A percentile compares a stretch with the other conserved stretches of the same genome.
Conservation (phyloP, 2,329 filamentous ascomycete species). For the Colletotrichum somersetense region DNA sequence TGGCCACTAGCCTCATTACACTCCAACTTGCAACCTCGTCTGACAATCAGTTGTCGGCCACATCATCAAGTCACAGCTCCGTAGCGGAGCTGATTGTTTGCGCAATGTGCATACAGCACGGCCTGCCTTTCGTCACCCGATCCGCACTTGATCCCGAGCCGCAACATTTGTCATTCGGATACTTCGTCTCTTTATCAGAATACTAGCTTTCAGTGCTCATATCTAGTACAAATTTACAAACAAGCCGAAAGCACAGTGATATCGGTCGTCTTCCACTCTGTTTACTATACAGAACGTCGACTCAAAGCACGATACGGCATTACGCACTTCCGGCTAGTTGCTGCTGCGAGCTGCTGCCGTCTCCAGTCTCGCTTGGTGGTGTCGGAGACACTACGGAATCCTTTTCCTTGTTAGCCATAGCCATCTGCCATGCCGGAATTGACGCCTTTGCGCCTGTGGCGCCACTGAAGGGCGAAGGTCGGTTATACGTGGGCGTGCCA, state of each 20-base stretch:
- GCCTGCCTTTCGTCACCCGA: neutral
- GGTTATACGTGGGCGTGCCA: conserved; percentile 47
- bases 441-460: conserved; percentile 70
- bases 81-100: neutral
- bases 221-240: neutral
- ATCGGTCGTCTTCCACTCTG: neutral
- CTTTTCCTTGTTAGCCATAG: conserved; percentile 71
- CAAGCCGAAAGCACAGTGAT: conserved; percentile 10
- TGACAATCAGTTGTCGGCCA: neutral
- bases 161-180: conserved; percentile 6
- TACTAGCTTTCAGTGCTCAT: conserved; percentile 2
- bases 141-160: neutral
- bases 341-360: conserved; percentile 42
- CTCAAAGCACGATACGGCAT: neutral
- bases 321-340: conserved; percentile 24
- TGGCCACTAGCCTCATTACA: conserved; percentile 20
- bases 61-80: neutral
- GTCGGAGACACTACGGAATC: conserved; percentile 45
- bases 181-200: neutral
- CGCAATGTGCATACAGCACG: neutral
- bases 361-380: conserved; percentile 44
- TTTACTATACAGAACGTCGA: conserved; percentile 3
- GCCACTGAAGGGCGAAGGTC: conserved; percentile 51
- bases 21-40: conserved; percentile 25
- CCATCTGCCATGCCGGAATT: conserved; percentile 86